phyloP scores from a whole-genome alignment of 2,329 filamentous ascomycete species.

The Fonsecaea nubica region DNA sequence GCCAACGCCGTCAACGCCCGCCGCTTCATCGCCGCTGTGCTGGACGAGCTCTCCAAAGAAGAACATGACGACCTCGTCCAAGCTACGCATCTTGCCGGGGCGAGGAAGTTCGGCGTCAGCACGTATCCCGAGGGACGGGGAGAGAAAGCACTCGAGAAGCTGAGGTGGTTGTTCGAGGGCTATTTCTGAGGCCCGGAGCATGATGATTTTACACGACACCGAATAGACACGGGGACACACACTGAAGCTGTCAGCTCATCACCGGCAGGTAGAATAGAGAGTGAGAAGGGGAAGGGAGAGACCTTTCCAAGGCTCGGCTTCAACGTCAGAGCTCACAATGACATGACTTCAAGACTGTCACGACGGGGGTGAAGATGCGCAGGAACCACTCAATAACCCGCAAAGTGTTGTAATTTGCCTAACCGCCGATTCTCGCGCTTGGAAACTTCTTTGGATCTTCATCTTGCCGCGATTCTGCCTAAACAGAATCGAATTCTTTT shows the following conservation, averaged over 20 bases:
- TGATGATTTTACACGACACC: background rate
- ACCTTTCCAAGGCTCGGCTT: constrained; percentile 11
- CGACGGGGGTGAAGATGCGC: background rate
- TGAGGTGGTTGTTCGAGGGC: constrained; percentile 84
- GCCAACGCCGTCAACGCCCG: constrained; percentile 89
- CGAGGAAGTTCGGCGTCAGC: constrained; percentile 80
- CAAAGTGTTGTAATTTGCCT: background rate
- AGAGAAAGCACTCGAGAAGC: constrained; percentile 75
- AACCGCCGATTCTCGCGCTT: background rate
- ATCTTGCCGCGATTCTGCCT: background rate
- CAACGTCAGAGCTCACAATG: constrained; percentile 11
- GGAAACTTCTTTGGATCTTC: background rate
- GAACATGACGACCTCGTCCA: constrained; percentile 76
- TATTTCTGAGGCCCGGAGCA: constrained; percentile 32
- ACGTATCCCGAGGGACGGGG: constrained; percentile 78
- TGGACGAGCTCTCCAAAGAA: constrained; percentile 81
- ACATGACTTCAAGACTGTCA: background rate
- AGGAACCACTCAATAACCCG: background rate
- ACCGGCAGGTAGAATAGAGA: background rate
- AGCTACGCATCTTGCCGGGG: constrained; percentile 81
- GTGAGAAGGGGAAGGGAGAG: background rate
- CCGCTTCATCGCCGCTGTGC: constrained; percentile 80
- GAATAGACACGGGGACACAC: background rate
- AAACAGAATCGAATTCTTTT: background rate
- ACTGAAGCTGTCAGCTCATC: background rate